Conservation (phyloP, 805 yeast species). For the Candida sanyiensis region DNA sequence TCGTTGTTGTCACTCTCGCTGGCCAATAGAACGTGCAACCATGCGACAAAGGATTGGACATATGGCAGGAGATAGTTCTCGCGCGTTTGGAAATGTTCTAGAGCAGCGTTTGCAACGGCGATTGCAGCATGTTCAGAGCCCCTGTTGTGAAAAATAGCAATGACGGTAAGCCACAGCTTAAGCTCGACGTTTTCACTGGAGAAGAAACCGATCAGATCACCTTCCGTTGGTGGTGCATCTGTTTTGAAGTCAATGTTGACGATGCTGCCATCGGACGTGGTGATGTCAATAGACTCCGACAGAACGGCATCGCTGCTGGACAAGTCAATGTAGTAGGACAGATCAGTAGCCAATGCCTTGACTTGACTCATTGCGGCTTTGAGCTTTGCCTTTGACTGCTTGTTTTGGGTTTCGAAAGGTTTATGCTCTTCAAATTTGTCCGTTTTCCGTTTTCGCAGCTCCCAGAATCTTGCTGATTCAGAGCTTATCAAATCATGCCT, state of each 20-base stretch:
- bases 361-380: slow-evolving; percentile 7
- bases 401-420: not conserved
- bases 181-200: slow-evolving; percentile 73
- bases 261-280: slow-evolving; percentile 72
- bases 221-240: slow-evolving; percentile 83
- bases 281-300: slow-evolving; percentile 42
- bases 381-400: too few species aligned
- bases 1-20: slow-evolving; percentile 24
- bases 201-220: slow-evolving; percentile 71
- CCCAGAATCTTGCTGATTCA: too few species aligned
- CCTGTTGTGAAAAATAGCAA: slow-evolving; percentile 68
- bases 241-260: slow-evolving; percentile 83
- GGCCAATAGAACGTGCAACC: slow-evolving; percentile 58
- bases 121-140: slow-evolving; percentile 56
- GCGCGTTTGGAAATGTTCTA: slow-evolving; percentile 9
- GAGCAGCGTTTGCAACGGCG: slow-evolving; percentile 13
- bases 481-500: too few species aligned
- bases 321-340: slow-evolving; percentile 9
- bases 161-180: slow-evolving; percentile 80
- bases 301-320: not conserved
- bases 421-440: not conserved
- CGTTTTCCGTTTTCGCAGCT: not conserved
- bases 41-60: slow-evolving; percentile 47
- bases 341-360: slow-evolving; percentile 7
- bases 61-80: not conserved